Percentiles rank a stretch among this genome's conserved stretches.
These are phyloP conservation scores for Psophocarpus tetragonolobus DNA, from an alignment of 306 rosid genomes.

Conservation along the genomic window DNA sequence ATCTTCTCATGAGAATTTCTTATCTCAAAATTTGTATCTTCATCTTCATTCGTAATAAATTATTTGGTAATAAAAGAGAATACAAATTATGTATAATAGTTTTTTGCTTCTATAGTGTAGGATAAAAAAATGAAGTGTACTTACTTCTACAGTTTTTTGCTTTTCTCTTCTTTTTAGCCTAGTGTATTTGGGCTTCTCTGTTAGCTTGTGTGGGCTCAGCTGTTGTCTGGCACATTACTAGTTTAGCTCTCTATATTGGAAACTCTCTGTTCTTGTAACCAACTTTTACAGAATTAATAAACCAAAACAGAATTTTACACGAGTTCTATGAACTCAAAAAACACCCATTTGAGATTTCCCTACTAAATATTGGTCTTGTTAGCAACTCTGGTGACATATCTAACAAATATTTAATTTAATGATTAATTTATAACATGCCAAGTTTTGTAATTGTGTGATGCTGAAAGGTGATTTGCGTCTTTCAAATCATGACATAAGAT, in stretches of 20 bases:
- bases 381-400: not conserved
- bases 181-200: too few relatives aligned
- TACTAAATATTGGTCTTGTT: not conserved
- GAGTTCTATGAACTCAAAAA: too few relatives aligned
- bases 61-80: not conserved
- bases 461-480: not conserved
- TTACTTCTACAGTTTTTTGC: too few relatives aligned
- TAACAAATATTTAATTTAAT: not conserved
- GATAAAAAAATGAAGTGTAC: too few relatives aligned
- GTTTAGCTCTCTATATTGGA: too few relatives aligned
- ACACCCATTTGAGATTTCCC: conserved; percentile 5
- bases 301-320: too few relatives aligned
- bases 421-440: not conserved
- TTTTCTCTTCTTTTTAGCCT: too few relatives aligned
- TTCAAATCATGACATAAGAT: conserved; percentile 12
- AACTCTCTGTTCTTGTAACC: too few relatives aligned
- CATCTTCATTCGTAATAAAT: not conserved
- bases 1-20: not conserved
- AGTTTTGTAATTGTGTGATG: not conserved
- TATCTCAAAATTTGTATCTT: not conserved
- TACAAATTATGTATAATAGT: not conserved
- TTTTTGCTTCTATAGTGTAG: too few relatives aligned
- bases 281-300: too few relatives aligned
- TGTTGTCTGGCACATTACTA: too few relatives aligned
- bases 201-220: too few relatives aligned